phyloP scores from a whole-genome alignment of 805 yeast genomes.

The Cyberlindnera subsufficiens region DNA sequence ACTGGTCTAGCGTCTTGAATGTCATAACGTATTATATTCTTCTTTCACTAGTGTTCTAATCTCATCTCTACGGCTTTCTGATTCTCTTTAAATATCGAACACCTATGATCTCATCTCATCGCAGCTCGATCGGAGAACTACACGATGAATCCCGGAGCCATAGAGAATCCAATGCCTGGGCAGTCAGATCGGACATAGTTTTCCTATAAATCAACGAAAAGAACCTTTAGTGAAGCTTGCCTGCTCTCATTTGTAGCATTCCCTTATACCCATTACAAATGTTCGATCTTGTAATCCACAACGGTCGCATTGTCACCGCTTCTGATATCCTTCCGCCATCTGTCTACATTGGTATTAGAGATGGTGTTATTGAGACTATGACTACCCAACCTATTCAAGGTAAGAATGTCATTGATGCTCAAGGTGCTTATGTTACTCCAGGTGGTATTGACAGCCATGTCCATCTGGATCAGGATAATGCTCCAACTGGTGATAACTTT shows the following conservation, averaged over 20 bases:
- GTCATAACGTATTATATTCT: slow-evolving; percentile 2
- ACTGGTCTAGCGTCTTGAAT: slow-evolving; percentile 7
- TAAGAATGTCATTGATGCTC: slow-evolving; percentile 31
- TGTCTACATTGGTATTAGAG: slow-evolving; percentile 34
- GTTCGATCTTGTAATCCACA: slow-evolving; percentile 23
- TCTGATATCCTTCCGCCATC: slow-evolving; percentile 28
- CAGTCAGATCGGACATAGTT: too few species aligned
- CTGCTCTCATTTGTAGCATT: too few species aligned
- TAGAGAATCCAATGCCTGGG: too few species aligned
- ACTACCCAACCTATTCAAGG: slow-evolving; percentile 25
- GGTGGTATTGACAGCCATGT: slow-evolving; percentile 49
- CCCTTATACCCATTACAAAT: not conserved
- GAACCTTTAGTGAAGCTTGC: too few species aligned
- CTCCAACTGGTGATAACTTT: slow-evolving; percentile 38
- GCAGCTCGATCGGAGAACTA: too few species aligned
- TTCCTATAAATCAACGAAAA: too few species aligned
- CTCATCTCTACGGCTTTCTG: too few species aligned
- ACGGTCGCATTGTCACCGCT: slow-evolving; percentile 29
- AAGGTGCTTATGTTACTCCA: slow-evolving; percentile 43
- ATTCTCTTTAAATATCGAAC: too few species aligned
- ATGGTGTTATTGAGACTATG: slow-evolving; percentile 32
- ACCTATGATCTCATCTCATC: too few species aligned
- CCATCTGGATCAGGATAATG: slow-evolving; percentile 38
- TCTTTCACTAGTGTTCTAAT: not conserved
- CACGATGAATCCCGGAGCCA: too few species aligned